Conservation (phyloP, 2,329 filamentous ascomycete species). For the Emmonsiellopsis sp. region DNA sequence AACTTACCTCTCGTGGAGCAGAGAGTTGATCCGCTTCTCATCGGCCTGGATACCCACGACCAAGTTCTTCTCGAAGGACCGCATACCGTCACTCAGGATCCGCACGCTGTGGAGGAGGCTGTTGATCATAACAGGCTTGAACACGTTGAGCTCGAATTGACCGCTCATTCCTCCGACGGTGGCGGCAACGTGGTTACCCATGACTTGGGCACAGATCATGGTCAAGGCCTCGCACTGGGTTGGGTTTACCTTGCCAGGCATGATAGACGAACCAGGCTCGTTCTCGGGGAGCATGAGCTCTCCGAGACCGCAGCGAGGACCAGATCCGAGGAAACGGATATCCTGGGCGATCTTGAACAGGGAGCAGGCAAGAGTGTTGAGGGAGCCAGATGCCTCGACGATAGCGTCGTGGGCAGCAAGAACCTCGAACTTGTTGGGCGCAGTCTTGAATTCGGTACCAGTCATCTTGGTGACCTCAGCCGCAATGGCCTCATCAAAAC, state of each 20-base stretch:
- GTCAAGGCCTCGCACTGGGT: constrained; percentile 97
- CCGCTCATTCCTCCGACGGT: constrained; percentile 95
- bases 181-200: constrained; percentile 90
- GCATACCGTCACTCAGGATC: constrained; percentile 85
- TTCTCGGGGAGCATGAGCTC: constrained; percentile 94
- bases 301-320: constrained; percentile 88
- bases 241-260: constrained; percentile 99
- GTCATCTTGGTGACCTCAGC: constrained; percentile 87
- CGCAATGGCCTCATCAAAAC: constrained; percentile 89
- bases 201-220: constrained; percentile 95
- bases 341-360: constrained; percentile 98
- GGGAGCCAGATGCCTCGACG: constrained; percentile 82
- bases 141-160: constrained; percentile 98
- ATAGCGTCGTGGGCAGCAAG: constrained; percentile 93
- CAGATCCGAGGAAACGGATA: constrained; percentile 91
- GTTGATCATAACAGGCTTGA: constrained; percentile 93
- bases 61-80: constrained; percentile 88
- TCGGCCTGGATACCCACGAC: constrained; percentile 83
- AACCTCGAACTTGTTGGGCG: constrained; percentile 98
- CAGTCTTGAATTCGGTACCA: constrained; percentile 85
- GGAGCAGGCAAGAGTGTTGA: constrained; percentile 86
- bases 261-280: constrained; percentile 94
- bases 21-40: constrained; percentile 78
- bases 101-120: constrained; percentile 89
- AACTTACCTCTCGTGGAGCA: constrained; percentile 83